phyloP scores from a whole-genome alignment of 352 stramenopile genomes.

The Aphanomyces astaci region DNA sequence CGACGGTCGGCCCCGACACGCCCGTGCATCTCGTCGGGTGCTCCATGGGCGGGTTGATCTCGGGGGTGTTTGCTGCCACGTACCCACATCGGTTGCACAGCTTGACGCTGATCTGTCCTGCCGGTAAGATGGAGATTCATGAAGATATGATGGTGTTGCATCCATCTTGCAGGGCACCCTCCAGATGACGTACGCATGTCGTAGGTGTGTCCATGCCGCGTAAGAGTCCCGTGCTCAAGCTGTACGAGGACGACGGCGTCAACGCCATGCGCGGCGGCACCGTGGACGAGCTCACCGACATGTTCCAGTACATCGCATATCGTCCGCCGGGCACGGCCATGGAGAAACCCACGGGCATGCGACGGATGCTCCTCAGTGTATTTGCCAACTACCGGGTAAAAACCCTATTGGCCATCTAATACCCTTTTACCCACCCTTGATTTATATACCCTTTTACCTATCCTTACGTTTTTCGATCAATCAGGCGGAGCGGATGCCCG shows the following conservation, averaged over 20 bases:
- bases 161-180: too few relatives aligned
- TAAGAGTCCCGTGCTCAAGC: conserved; percentile 42
- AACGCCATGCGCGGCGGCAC: conserved; percentile 58
- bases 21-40: conserved; percentile 61
- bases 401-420: background rate
- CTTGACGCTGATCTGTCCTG: conserved; percentile 63
- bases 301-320: conserved; percentile 41
- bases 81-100: conserved; percentile 49
- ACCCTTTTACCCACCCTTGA: background rate
- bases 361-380: background rate
- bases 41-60: conserved; percentile 70
- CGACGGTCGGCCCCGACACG: conserved; percentile 36
- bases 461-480: too few relatives aligned
- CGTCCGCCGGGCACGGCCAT: conserved; percentile 17
- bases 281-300: conserved; percentile 45
- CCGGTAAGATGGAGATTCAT: conserved; percentile 28
- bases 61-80: conserved; percentile 52
- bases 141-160: too few relatives aligned
- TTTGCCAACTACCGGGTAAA: conserved; percentile 33
- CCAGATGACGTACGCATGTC: too few relatives aligned
- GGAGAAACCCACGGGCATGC: background rate
- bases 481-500: conserved; percentile 40
- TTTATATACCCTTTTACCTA: too few relatives aligned
- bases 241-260: conserved; percentile 47
- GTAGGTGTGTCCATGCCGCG: conserved; percentile 47